Evolutionary conservation across 306 rosid species (phyloP).

Genomic region (Castanea mollissima): DNA sequence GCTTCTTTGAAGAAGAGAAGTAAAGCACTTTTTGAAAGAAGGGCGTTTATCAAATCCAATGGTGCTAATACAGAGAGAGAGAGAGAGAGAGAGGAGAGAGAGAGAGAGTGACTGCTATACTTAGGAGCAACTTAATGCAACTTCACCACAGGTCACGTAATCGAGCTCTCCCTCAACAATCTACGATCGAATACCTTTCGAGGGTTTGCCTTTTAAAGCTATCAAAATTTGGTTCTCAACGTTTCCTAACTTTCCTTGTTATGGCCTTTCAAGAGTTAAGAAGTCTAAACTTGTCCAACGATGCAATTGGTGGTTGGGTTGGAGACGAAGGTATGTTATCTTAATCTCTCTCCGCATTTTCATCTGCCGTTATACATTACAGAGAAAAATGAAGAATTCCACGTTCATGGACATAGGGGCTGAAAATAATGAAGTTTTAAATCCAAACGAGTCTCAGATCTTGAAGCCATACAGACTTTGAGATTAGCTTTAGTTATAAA

Average conservation of each 20-base stretch:
- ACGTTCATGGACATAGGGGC: too few relatives aligned
- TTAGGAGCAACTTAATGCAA: conserved; percentile 12
- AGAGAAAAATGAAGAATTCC: too few relatives aligned
- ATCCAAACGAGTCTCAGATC: too few relatives aligned
- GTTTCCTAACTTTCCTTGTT: background rate
- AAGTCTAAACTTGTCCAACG: conserved; percentile 1
- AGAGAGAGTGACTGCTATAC: background rate
- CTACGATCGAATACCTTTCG: too few relatives aligned
- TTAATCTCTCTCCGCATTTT: too few relatives aligned
- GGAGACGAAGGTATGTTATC: background rate
- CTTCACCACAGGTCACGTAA: background rate
- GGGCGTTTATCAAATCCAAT: conserved; percentile 2
- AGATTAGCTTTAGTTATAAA: too few relatives aligned
- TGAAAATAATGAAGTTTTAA: too few relatives aligned
- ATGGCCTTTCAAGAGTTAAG: background rate
- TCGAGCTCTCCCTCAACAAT: background rate
- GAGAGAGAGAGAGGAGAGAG: background rate
- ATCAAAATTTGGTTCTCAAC: background rate
- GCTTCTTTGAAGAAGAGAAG: conserved; percentile 8
- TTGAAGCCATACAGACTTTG: too few relatives aligned
- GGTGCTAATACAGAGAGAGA: background rate
- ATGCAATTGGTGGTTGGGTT: background rate
- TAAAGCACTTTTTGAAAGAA: background rate
- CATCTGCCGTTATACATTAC: too few relatives aligned
- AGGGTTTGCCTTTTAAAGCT: background rate